Base-by-base conservation (phyloP, 192 early-diverging fungal genomes). In the Diversispora epigaea region DNA sequence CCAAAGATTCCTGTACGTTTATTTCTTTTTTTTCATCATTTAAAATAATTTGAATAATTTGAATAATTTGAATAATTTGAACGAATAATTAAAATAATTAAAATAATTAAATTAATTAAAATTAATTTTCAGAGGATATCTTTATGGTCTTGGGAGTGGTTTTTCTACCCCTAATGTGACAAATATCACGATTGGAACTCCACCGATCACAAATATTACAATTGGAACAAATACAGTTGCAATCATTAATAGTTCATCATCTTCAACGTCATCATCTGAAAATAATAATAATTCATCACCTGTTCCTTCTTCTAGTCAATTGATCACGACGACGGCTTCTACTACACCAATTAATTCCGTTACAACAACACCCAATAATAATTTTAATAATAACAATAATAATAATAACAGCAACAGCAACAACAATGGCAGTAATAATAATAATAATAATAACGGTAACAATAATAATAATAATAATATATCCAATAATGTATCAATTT, bases 1-100 rank as follows among this genome's bases (percentile, higher is more conserved):
- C 78, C 82, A 86, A 32, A 95, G 95, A 81, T 98, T 93, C 73
- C 84, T 96, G 86, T 88, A 86, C 73, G 88, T 80, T 22, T 17
- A 21, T 15, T 4, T 4, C 3, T 17, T 21, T 50, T 41, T 14
- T 67, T 57, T 10, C 10, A 40, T 61, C 11, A 19, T 66, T 19
- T 77, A 45, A 22, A n/a, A 25, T 5, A 41, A 7, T 45, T 10
- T 32, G 15, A 21, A 45, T 11, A 0, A 5, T 56, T 66, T 44
- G 19, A 43, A 3, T 22, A 4, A 14, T 43, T 54, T 56, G 14
- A 47, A 60, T 32, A 21, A 17, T 8, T 44, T 11, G 4, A 63
- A 62, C 39, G 21, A n/a, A 17, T 50, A n/a, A 41, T 60, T 15
- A n/a, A n/a, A n/a, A n/a, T n/a, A 55, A 5, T 68, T 66, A 71